Conservation (phyloP, 2,329 filamentous ascomycete genomes). For the Microdochium paspali region DNA sequence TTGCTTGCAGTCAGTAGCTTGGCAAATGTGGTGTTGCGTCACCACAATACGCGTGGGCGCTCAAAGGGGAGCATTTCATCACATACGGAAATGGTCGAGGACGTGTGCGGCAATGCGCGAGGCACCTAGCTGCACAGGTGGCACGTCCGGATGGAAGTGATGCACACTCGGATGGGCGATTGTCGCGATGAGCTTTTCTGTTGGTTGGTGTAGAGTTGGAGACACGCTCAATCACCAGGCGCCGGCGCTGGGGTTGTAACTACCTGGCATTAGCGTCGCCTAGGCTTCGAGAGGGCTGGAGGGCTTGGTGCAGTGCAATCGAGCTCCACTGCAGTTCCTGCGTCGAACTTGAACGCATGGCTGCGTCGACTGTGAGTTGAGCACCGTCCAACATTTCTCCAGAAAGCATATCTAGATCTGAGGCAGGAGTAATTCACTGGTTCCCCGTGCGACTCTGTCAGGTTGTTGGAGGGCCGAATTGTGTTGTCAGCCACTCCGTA, state of each 20-base stretch:
- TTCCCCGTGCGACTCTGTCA: too few relatives aligned
- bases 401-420: too few relatives aligned
- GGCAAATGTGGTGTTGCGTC: neutral
- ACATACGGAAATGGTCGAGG: neutral
- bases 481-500: too few relatives aligned
- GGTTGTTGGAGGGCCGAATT: too few relatives aligned
- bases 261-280: neutral
- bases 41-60: neutral
- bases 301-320: neutral
- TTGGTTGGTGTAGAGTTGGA: neutral
- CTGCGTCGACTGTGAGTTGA: too few relatives aligned
- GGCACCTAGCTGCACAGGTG: neutral
- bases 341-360: too few relatives aligned
- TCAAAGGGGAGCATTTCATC: neutral
- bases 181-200: neutral
- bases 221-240: neutral
- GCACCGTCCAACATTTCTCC: too few relatives aligned
- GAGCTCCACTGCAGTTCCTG: too few relatives aligned
- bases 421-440: too few relatives aligned
- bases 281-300: neutral
- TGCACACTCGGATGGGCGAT: neutral
- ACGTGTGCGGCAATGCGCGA: neutral
- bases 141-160: neutral
- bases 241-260: neutral
- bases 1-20: neutral